Evolutionary conservation across 768 basidiomycete species (phyloP).

Genomic region (Russula compacta): DNA sequence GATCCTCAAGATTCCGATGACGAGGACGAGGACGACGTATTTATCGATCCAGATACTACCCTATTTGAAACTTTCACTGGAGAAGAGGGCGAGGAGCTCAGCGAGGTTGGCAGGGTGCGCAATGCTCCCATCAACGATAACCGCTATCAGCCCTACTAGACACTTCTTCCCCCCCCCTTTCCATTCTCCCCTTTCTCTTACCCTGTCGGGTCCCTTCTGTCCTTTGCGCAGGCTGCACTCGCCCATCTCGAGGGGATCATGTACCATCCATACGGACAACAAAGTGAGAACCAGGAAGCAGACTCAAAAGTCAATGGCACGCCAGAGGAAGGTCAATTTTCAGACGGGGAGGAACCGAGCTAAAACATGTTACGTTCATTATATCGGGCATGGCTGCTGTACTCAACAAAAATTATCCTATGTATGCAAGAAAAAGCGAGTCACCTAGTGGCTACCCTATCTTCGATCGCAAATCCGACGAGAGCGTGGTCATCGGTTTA

Average conservation of each 20-base stretch:
- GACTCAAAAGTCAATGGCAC: constrained; percentile 15
- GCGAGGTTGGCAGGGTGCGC: constrained; percentile 90
- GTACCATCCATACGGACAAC: constrained; percentile 37
- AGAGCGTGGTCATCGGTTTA: constrained; percentile 16
- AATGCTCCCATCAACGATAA: constrained; percentile 70
- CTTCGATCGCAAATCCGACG: constrained; percentile 18
- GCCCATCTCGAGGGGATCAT: constrained; percentile 79
- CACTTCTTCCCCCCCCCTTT: constrained; percentile 24
- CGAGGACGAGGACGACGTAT: constrained; percentile 38
- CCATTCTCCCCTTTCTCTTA: constrained; percentile 15
- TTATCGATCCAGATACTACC: constrained; percentile 38
- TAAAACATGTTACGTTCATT: constrained; percentile 12
- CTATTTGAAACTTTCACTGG: constrained; percentile 47
- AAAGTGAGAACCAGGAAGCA: constrained; percentile 2
- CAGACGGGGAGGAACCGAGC: constrained; percentile 13
- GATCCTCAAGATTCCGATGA: constrained; percentile 42
- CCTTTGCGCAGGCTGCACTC: constrained; percentile 57
- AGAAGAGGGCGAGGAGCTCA: constrained; percentile 61
- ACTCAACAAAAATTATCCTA: neutral
- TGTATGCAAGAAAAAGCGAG: neutral
- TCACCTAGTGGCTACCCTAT: neutral
- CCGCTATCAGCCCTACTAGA: constrained; percentile 84
- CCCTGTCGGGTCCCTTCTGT: constrained; percentile 15
- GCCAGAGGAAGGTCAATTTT: constrained; percentile 18
- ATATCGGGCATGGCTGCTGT: neutral